Evolutionary conservation across 1,139 yeast genomes (phyloP).

Genomic region (Geotrichum macrosporum): DNA sequence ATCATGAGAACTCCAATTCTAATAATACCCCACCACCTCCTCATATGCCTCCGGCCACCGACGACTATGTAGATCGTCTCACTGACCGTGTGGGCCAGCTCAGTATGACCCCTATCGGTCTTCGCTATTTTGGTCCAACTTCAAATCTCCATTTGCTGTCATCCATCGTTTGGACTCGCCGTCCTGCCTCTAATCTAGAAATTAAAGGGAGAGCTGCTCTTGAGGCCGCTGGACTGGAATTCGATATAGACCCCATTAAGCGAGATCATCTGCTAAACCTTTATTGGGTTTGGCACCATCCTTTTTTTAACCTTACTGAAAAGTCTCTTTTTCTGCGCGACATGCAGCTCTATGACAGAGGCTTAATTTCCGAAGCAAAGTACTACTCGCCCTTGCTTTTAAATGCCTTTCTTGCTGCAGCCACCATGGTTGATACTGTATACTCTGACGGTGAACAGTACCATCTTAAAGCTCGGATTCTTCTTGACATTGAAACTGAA

Average conservation of each 20-base stretch:
- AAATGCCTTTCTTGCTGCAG: conserved; percentile 29
- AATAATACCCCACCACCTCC: no score
- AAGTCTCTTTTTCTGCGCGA: conserved; percentile 26
- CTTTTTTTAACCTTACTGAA: conserved; percentile 27
- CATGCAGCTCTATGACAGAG: conserved; percentile 19
- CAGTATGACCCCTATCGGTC: conserved; percentile 28
- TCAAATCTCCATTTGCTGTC: conserved; percentile 26
- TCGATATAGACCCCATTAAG: conserved; percentile 22
- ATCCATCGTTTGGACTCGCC: conserved; percentile 18
- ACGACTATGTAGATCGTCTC: conserved; percentile 17
- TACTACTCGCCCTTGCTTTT: conserved; percentile 27
- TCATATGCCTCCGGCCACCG: no score
- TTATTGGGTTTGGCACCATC: conserved; percentile 32
- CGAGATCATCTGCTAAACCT: conserved; percentile 27
- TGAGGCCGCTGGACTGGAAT: conserved; percentile 16
- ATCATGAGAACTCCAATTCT: neutral
- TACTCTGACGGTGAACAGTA: conserved; percentile 13
- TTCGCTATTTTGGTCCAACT: conserved; percentile 30
- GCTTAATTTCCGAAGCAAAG: conserved; percentile 20
- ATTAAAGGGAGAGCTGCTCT: conserved; percentile 19
- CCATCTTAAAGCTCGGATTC: conserved; percentile 20
- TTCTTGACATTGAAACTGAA: conserved; percentile 22
- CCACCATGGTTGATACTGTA: conserved; percentile 26
- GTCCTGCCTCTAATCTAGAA: conserved; percentile 19
- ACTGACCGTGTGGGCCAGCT: conserved; percentile 22